These are phyloP conservation scores for Biscogniauxia sp. DNA, from an alignment of 2,329 filamentous ascomycete species.

Conservation along the genomic window DNA sequence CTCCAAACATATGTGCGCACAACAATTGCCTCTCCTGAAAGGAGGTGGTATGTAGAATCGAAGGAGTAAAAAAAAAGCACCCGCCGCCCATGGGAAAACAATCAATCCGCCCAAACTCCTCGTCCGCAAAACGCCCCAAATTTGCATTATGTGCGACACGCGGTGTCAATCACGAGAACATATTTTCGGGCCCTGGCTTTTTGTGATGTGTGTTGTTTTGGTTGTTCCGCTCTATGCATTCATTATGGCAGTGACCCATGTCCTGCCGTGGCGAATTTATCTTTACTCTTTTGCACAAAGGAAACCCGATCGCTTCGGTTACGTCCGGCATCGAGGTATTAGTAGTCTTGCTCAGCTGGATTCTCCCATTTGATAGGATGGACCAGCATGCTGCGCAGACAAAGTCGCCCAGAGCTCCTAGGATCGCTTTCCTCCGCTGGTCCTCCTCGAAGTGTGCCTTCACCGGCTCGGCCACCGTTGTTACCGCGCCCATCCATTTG, in stretches of 20 bases:
- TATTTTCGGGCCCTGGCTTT: conserved; percentile 11
- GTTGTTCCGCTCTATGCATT: conserved; percentile 19
- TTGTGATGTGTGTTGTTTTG: conserved; percentile 15
- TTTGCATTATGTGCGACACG: conserved; percentile 19
- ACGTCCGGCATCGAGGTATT: conserved; percentile 11
- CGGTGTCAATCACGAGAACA: conserved; percentile 20
- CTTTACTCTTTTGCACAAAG: conserved; percentile 17
- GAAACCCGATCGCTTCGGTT: conserved; percentile 5
- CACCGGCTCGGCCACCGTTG: conserved; percentile 48
- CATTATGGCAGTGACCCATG: conserved; percentile 10
- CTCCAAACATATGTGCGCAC: neutral
- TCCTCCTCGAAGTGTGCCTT: conserved; percentile 49
- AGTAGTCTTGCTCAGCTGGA: conserved; percentile 40
- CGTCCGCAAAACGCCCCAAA: conserved; percentile 24
- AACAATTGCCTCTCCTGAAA: neutral
- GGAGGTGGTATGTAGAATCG: neutral
- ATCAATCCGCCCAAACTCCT: conserved; percentile 20
- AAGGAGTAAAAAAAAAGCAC: neutral
- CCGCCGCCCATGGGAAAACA: conserved; percentile 1
- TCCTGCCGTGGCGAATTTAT: conserved; percentile 8
- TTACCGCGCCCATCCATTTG: conserved; percentile 50
- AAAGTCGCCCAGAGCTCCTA: conserved; percentile 63
- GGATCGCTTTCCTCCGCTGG: conserved; percentile 47
- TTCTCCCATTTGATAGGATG: conserved; percentile 75
- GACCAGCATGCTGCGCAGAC: conserved; percentile 74